Evolutionary conservation across 345 rosid species (phyloP), one percentile per base, ranked within the genome.

Genomic region (Brassica incana): DNA sequence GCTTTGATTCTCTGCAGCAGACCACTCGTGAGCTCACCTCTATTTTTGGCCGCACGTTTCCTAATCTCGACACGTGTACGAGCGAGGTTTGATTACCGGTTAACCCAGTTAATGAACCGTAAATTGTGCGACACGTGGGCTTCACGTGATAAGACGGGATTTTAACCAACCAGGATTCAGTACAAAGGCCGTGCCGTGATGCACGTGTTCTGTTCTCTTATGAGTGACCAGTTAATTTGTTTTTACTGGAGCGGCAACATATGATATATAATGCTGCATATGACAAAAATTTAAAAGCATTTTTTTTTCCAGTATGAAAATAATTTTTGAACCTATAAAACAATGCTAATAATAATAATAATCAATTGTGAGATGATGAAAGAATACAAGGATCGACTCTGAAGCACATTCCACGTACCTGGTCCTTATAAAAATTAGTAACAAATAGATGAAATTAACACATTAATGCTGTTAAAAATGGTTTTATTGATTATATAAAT

Each of bases 101-200:
- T 40, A 23, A 2, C 33, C 8, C 36, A 33, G 65, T 25, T 48
- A 68, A 36, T 5, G 15, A 79, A 79, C 75, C 45, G 66, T 45
- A 14, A 35, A 58, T 15, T 69, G 3, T 27, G 67, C 1, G 82
- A 52, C 83, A 75, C 79, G 83, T 74, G 83, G 50, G 71, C 0
- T 80, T 80, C 83, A 80, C 79, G 83, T 80, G 83, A 75, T 64
- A 10, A 74, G 76, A 69, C 83, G 83, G 65, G 29, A 64, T 14
- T 75, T 32, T 70, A 58, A 75, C 83, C 76, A 16, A 80, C 71
- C 30, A 40, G 29, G 65, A 40, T 52, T 69, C 12, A 20, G 18
- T 45, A 38, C 25, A 62, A 64, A 75, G 67, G 52, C 29, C 9
- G 16, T 80, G 79, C 70, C 79, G 79, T 74, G 77, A 74, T 50